phyloP scores from a whole-genome alignment of 495 filamentous ascomycete species.

The Halenospora varia region DNA sequence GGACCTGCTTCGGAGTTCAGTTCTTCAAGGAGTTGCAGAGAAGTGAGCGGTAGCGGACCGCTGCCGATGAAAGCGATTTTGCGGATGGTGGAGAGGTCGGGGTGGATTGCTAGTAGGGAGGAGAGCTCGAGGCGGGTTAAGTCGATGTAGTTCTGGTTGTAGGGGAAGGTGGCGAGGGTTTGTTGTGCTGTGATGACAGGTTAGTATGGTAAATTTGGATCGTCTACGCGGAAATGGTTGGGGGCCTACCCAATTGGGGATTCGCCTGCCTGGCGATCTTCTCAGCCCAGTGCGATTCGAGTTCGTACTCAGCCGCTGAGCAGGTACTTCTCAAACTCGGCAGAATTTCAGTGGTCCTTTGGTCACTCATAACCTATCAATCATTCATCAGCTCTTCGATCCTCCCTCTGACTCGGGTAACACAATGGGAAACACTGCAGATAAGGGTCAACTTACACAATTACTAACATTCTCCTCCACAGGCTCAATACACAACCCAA shows the following conservation, averaged over 20 bases:
- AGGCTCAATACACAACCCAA: slow-evolving; percentile 29
- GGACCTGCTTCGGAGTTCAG: slow-evolving; percentile 9
- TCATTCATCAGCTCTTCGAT: too few relatives aligned
- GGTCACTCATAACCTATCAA: too few relatives aligned
- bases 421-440: neutral
- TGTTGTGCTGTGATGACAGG: slow-evolving; percentile 11
- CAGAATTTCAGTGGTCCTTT: slow-evolving; percentile 11
- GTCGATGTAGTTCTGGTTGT: slow-evolving; percentile 39
- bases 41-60: slow-evolving; percentile 39
- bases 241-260: neutral
- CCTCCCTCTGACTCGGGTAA: too few relatives aligned
- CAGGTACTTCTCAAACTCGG: slow-evolving; percentile 31
- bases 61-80: slow-evolving; percentile 38
- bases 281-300: slow-evolving; percentile 27
- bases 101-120: slow-evolving; percentile 26
- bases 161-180: slow-evolving; percentile 34
- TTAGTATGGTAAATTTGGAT: neutral
- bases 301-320: slow-evolving; percentile 32
- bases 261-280: neutral
- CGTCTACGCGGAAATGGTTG: neutral
- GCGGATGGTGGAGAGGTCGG: neutral
- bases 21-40: slow-evolving; percentile 26
- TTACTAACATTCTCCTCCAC: too few relatives aligned
- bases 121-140: slow-evolving; percentile 37
- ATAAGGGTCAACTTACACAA: neutral